Conservation (phyloP, 1,139 yeast genomes). For the Sugiyamaella sp. region DNA sequence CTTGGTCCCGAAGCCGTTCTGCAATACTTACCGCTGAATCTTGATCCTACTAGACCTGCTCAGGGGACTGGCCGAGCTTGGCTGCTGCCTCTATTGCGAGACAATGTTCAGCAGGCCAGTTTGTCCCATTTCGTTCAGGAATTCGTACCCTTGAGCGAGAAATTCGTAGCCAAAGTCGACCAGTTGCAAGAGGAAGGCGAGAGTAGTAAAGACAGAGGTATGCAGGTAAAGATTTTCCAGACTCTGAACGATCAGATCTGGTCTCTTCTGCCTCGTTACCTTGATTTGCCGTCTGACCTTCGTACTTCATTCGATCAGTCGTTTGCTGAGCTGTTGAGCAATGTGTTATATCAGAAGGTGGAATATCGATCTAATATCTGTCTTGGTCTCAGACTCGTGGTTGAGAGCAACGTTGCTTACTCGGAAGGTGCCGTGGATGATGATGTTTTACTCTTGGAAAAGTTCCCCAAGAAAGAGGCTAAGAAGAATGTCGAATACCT, state of each 20-base stretch:
- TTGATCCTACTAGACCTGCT: conserved; percentile 50
- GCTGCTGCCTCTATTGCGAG: conserved; percentile 91
- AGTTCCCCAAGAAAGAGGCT: conserved; percentile 62
- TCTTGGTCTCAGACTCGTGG: conserved; percentile 75
- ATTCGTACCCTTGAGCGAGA: conserved; percentile 68
- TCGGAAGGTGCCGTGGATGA: conserved; percentile 58
- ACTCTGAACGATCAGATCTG: conserved; percentile 90
- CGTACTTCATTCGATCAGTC: conserved; percentile 63
- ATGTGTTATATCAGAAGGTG: conserved; percentile 70
- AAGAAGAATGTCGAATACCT: conserved; percentile 61
- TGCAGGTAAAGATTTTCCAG: conserved; percentile 72
- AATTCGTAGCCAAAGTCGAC: conserved; percentile 55
- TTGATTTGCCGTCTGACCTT: conserved; percentile 83
- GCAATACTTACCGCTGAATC: conserved; percentile 73
- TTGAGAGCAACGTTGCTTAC: conserved; percentile 72
- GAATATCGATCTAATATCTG: conserved; percentile 79
- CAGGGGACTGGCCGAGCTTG: conserved; percentile 81
- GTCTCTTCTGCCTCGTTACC: conserved; percentile 87
- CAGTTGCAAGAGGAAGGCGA: conserved; percentile 44
- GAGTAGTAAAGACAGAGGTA: conserved; percentile 49
- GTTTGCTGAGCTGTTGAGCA: conserved; percentile 79
- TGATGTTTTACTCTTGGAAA: conserved; percentile 61
- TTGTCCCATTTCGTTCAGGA: conserved; percentile 63
- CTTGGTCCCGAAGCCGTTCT: conserved; percentile 88
- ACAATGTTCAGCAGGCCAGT: conserved; percentile 72